Conservation (phyloP, 129 eudicot species). For the Centaurea solstitialis region DNA sequence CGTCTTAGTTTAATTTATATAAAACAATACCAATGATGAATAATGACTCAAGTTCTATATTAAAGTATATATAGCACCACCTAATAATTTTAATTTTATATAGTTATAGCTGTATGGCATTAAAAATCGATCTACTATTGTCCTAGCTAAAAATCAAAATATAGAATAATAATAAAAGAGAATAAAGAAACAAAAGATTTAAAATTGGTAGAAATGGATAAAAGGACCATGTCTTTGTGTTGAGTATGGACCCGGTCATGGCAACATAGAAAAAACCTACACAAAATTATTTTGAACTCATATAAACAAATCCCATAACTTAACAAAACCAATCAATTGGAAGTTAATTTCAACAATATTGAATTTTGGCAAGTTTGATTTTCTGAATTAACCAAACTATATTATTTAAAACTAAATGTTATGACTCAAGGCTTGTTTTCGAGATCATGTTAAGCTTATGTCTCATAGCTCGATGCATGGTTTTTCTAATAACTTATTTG, state of each 20-base stretch:
- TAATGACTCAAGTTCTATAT: not conserved
- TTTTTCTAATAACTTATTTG: too few species aligned
- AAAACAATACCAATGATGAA: not conserved
- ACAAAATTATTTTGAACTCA: too few species aligned
- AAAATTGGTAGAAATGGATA: not conserved
- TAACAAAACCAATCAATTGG: too few species aligned
- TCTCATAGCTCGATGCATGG: not conserved
- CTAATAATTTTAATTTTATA: not conserved
- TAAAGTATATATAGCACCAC: not conserved
- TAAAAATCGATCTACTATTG: not conserved
- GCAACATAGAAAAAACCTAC: too few species aligned
- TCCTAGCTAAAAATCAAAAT: not conserved
- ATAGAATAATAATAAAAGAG: not conserved
- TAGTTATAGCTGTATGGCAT: not conserved
- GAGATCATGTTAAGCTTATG: not conserved
- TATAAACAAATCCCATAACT: too few species aligned
- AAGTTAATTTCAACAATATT: too few species aligned
- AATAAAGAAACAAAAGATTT: not conserved
- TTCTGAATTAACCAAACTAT: too few species aligned
- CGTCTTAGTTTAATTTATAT: not conserved
- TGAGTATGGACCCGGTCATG: not conserved
- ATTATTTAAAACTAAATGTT: too few species aligned
- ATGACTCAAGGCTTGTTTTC: too few species aligned
- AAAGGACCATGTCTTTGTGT: not conserved
- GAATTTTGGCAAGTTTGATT: too few species aligned